Conservation (phyloP, 2,329 filamentous ascomycete genomes). For the Penicillium crustosum region DNA sequence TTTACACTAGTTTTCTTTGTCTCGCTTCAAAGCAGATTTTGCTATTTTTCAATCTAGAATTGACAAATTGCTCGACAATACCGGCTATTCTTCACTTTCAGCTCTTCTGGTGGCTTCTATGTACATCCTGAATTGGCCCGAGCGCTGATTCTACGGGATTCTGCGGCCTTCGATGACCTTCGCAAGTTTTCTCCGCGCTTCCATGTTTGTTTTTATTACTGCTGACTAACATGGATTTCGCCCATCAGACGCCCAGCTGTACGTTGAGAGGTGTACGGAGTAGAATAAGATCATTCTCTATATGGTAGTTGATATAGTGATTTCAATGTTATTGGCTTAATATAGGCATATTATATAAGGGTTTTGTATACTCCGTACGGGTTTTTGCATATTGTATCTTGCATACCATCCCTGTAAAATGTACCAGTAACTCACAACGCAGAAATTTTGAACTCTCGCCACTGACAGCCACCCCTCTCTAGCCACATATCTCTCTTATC, state of each 20-base stretch:
- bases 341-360: background rate
- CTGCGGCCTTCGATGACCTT: constrained; percentile 35
- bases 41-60: background rate
- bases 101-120: constrained; percentile 20
- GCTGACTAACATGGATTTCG: constrained; percentile 13
- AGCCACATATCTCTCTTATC: constrained; percentile 24
- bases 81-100: background rate
- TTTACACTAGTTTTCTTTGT: constrained; percentile 8
- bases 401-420: background rate
- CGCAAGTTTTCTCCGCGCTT: constrained; percentile 26
- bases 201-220: constrained; percentile 8
- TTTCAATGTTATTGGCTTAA: background rate
- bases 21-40: background rate
- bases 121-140: constrained; percentile 25
- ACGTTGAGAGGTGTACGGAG: background rate
- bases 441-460: constrained; percentile 8
- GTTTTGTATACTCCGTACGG: background rate
- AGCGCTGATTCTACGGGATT: constrained; percentile 31
- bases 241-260: background rate
- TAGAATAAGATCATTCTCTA: background rate
- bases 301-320: background rate
- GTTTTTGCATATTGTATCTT: background rate
- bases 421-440: background rate
- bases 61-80: background rate
- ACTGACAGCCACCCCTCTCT: constrained; percentile 8